Percentiles rank a stretch among this genome's conserved stretches.
Evolutionary conservation across 1,284 basidiomycete species (phyloP).

Genomic region (Apiotrichum mycotoxinovorans): DNA sequence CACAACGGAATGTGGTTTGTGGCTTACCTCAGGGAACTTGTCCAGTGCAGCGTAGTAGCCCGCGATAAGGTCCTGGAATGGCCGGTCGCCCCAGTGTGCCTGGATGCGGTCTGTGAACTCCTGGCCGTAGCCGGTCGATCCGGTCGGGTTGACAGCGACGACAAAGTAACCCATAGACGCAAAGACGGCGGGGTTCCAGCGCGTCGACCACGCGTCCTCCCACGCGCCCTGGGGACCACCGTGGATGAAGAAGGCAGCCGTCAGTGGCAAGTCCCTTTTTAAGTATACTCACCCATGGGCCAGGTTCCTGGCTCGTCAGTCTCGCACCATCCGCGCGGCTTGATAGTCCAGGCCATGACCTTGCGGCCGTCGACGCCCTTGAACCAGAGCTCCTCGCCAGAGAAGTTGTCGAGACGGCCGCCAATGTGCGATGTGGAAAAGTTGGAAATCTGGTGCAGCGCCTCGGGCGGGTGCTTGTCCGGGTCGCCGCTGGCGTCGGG

Average conservation of each 20-base stretch:
- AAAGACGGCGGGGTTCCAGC: slow-evolving; percentile 76
- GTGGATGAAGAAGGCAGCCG: slow-evolving; percentile 46
- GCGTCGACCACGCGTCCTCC: slow-evolving; percentile 75
- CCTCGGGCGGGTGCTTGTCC: slow-evolving; percentile 46
- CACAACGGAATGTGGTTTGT: not conserved
- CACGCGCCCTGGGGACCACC: slow-evolving; percentile 60
- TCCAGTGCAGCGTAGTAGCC: slow-evolving; percentile 71
- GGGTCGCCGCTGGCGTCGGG: slow-evolving; percentile 32
- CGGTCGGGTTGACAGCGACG: slow-evolving; percentile 81
- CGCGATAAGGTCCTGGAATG: slow-evolving; percentile 71
- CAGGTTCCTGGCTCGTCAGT: slow-evolving; percentile 62
- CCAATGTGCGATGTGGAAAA: slow-evolving; percentile 40
- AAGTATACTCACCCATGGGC: slow-evolving; percentile 52
- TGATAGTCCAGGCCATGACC: slow-evolving; percentile 78
- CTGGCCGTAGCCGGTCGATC: slow-evolving; percentile 83
- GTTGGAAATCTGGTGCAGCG: slow-evolving; percentile 62
- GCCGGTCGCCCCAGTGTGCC: slow-evolving; percentile 52
- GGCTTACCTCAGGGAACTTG: slow-evolving; percentile 64
- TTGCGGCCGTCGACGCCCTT: slow-evolving; percentile 64
- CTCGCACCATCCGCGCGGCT: slow-evolving; percentile 66
- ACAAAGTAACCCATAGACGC: slow-evolving; percentile 65
- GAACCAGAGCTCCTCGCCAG: slow-evolving; percentile 80
- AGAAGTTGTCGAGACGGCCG: slow-evolving; percentile 58
- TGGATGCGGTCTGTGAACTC: slow-evolving; percentile 69
- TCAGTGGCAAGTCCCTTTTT: not conserved